Evolutionary conservation across 495 filamentous ascomycete species (phyloP).

Genomic region (Chaetomium tenue): DNA sequence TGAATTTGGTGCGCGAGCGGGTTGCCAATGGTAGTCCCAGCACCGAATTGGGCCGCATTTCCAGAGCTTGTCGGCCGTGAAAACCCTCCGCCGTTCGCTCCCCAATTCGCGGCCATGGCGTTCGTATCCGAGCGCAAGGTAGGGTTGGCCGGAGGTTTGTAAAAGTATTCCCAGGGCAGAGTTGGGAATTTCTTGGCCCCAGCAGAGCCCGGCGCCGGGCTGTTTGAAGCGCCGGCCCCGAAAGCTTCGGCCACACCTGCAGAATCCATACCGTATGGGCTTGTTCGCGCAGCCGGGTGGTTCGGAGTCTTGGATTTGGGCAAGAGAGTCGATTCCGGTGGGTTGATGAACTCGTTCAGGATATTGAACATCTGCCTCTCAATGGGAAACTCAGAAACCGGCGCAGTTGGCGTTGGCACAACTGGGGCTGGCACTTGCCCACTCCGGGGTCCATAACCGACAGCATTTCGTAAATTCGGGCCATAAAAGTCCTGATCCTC

Average conservation of each 20-base stretch:
- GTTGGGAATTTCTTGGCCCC: conserved; percentile 41
- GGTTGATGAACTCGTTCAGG: conserved; percentile 44
- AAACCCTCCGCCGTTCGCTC: conserved; percentile 12
- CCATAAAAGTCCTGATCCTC: conserved; percentile 32
- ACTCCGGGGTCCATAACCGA: not conserved
- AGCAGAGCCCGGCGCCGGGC: conserved; percentile 39
- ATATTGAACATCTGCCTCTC: conserved; percentile 42
- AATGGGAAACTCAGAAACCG: conserved; percentile 31
- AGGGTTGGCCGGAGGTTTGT: conserved; percentile 32
- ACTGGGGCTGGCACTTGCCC: not conserved
- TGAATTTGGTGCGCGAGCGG: conserved; percentile 13
- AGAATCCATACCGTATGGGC: conserved; percentile 45
- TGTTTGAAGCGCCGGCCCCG: conserved; percentile 29
- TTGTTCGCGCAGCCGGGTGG: conserved; percentile 25
- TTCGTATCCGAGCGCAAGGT: conserved; percentile 1
- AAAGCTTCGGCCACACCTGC: conserved; percentile 40
- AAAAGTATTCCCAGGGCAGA: conserved; percentile 48
- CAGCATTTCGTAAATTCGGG: conserved; percentile 15
- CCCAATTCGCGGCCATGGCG: conserved; percentile 7
- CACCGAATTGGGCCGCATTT: conserved; percentile 14
- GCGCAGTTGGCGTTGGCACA: not conserved
- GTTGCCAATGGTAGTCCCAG: not conserved
- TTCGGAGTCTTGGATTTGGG: conserved; percentile 8
- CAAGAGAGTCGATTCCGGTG: conserved; percentile 31
- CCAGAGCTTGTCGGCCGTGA: conserved; percentile 28